Evolutionary conservation across 2,329 filamentous ascomycete species (phyloP).

Genomic region (Clonostachys sp.): DNA sequence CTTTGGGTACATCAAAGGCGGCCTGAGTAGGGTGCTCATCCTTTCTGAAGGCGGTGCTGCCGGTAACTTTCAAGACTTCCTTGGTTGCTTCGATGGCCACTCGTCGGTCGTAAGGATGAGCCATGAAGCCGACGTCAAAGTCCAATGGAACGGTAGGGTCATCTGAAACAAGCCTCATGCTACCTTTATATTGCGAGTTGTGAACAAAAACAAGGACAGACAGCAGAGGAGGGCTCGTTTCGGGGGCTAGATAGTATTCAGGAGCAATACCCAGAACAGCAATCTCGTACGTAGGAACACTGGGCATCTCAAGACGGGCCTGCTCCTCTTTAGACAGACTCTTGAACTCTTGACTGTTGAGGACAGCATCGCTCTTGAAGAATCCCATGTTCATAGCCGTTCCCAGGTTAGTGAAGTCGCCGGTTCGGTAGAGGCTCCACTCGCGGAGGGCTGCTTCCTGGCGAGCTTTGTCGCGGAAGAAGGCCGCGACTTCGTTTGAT

Average conservation of each 20-base stretch:
- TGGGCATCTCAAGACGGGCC: constrained; percentile 36
- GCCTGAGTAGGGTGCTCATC: too few relatives aligned
- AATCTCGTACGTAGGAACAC: constrained; percentile 56
- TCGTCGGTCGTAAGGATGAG: constrained; percentile 48
- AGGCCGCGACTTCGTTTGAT: constrained; percentile 34
- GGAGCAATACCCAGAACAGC: constrained; percentile 38
- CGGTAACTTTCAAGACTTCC: too few relatives aligned
- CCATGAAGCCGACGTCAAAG: constrained; percentile 48
- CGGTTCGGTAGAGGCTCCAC: constrained; percentile 37
- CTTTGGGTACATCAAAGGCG: too few relatives aligned
- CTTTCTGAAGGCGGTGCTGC: too few relatives aligned
- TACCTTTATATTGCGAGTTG: constrained; percentile 48
- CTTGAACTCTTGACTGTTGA: constrained; percentile 39
- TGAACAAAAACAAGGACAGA: constrained; percentile 40
- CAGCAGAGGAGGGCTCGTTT: constrained; percentile 29
- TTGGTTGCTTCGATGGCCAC: constrained; percentile 20
- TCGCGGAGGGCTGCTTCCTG: constrained; percentile 40
- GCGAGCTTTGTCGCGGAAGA: constrained; percentile 33
- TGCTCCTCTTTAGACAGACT: constrained; percentile 37
- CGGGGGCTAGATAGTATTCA: constrained; percentile 30
- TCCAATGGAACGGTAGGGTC: constrained; percentile 43
- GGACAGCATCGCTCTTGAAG: constrained; percentile 35
- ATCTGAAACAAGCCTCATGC: constrained; percentile 45
- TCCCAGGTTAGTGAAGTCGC: constrained; percentile 30
- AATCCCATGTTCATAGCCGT: constrained; percentile 33